These are phyloP conservation scores for Trichophyton verrucosum DNA, from an alignment of 2,329 filamentous ascomycete genomes.

Conservation along the genomic window DNA sequence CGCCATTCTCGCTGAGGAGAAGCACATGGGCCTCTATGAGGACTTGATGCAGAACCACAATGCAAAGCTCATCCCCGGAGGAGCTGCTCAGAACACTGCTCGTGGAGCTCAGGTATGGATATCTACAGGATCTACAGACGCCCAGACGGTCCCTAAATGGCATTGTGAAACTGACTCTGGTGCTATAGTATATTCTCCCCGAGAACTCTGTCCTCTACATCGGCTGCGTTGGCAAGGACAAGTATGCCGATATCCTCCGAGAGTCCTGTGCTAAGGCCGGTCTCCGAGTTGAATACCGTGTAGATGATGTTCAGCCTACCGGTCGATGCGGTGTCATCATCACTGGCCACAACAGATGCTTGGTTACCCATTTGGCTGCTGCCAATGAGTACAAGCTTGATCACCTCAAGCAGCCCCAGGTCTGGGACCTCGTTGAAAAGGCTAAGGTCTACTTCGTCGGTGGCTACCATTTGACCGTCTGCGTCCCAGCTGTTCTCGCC, in stretches of 20 bases:
- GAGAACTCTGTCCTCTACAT: constrained; percentile 84
- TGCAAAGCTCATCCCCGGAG: constrained; percentile 88
- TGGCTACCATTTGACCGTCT: constrained; percentile 96
- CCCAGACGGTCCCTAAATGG: too few relatives aligned
- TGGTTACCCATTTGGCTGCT: constrained; percentile 89
- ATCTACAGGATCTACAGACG: neutral
- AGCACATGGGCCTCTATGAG: constrained; percentile 83
- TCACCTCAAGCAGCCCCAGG: constrained; percentile 78
- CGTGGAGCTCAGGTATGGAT: constrained; percentile 63
- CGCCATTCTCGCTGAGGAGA: constrained; percentile 86
- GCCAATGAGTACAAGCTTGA: constrained; percentile 95
- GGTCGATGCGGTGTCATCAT: constrained; percentile 94
- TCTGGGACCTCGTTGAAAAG: constrained; percentile 84
- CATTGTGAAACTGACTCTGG: neutral
- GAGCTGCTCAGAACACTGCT: constrained; percentile 94
- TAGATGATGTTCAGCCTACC: constrained; percentile 72
- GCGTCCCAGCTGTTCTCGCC: constrained; percentile 76
- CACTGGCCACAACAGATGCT: constrained; percentile 86
- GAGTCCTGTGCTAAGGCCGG: constrained; percentile 79
- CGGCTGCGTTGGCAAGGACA: constrained; percentile 88
- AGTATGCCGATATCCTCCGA: constrained; percentile 79
- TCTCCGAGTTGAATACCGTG: constrained; percentile 85
- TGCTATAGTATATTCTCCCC: constrained; percentile 69
- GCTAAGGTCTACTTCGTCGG: constrained; percentile 86
- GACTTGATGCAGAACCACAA: constrained; percentile 86